Percentiles rank a stretch among this genome's conserved stretches.
phyloP scores from a whole-genome alignment of 2,329 filamentous ascomycete genomes.

The Diaporthe caulivora region DNA sequence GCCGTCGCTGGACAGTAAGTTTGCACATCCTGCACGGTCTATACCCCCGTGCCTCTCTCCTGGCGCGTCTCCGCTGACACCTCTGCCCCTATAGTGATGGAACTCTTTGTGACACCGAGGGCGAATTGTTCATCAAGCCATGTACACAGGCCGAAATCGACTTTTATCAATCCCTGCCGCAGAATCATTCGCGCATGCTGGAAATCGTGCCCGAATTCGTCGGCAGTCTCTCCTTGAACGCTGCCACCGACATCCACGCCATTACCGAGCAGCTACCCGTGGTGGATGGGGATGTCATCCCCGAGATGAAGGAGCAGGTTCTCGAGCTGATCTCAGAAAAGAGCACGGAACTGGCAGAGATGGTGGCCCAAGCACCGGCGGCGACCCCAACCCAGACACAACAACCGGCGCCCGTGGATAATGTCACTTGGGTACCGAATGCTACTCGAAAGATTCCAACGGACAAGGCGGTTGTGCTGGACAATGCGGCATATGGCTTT shows the following conservation, averaged over 20 bases:
- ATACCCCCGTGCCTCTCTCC: neutral
- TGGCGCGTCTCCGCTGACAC: conserved; percentile 39
- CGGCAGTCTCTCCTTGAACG: conserved; percentile 80
- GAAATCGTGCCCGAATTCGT: conserved; percentile 88
- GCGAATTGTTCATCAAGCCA: conserved; percentile 92
- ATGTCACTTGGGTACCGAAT: conserved; percentile 60
- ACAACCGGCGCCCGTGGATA: conserved; percentile 40
- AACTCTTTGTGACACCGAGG: conserved; percentile 85
- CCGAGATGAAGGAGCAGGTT: conserved; percentile 55
- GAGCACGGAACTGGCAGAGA: conserved; percentile 40
- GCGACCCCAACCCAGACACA: conserved; percentile 22
- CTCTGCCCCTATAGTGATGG: conserved; percentile 75
- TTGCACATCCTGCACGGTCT: neutral
- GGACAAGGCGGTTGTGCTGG: conserved; percentile 83
- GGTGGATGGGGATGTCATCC: conserved; percentile 58
- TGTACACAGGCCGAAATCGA: conserved; percentile 87
- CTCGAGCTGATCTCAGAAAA: conserved; percentile 39
- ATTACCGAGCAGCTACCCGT: conserved; percentile 64
- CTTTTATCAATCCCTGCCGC: conserved; percentile 83
- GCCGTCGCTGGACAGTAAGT: conserved; percentile 89
- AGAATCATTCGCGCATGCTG: conserved; percentile 78
- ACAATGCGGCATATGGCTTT: conserved; percentile 87
- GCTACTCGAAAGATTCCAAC: conserved; percentile 76
- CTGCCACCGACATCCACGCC: conserved; percentile 59
- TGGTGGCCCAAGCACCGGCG: conserved; percentile 26